Base-by-base conservation (phyloP, 306 rosid species). In the Vigna reflexopilosa region DNA sequence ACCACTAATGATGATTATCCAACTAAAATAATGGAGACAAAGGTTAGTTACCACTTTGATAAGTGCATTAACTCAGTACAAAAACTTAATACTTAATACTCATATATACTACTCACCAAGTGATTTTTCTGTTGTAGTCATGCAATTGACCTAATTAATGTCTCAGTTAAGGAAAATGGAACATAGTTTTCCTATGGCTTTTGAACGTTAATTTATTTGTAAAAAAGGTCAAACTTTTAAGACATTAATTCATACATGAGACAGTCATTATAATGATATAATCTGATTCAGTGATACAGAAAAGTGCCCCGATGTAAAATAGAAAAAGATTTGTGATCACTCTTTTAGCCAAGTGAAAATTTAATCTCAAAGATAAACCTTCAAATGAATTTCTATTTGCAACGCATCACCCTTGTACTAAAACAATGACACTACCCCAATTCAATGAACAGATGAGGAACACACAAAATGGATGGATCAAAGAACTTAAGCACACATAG, bases 401-500 rank as follows among this genome's bases (percentile, higher is more conserved):
- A 67, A 11, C 54, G 13, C 55, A 44, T 30, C 34, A 67, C 12
- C 7, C 32, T 69, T 70, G 61, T 8, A 30, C 61, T 16, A 50
- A 26, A 48, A 69, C 57, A 69, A 69, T 15, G 26, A 0, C 44
- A 69, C 74, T 48, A 49, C 59, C 15, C 74, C 28, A 26, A 26
- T 48, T 26, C 59, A 14, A 34, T 3, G 12, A 20, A 68, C 72
- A 36, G 38, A 73, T 54, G 4, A 52, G 19, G 72, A 61, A 63
- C 70, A 68, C 19, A 42, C 24, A 50, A 26, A 74, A n/a, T 34
- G 22, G 55, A 65, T 61, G 47, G 36, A 56, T 22, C 15, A 22
- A 5, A 69, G 75, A 45, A 69, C 62, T 24, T 26, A 10, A 73
- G 73, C 56, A 68, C 45, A 58, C 75, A 69, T 19, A 40, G n/a